Evolutionary conservation across 192 early-diverging fungal genomes (phyloP), one percentile per base, ranked within the genome.

Genomic region (Neocallimastix lanati): DNA sequence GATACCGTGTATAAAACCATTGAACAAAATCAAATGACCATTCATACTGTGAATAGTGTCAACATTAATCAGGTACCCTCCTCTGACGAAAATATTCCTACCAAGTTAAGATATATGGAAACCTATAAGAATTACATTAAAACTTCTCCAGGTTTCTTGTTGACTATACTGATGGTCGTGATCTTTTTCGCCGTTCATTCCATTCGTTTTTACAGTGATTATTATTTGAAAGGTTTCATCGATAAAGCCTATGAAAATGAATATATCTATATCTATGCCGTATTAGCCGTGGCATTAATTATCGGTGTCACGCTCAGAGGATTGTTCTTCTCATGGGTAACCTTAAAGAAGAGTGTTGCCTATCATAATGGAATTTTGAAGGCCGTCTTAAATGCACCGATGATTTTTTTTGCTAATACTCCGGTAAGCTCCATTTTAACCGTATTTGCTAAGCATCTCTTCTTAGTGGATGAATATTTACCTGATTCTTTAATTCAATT

Each of bases 21-120:
- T 35, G 89, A 93, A 80, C 87, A 86, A 29, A 93, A 93, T 81
- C 91, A 93, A 80, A 78, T 93, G 67, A 93, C 92, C 12, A 91
- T 93, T 29, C 92, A 93, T 82, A 87, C 88, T 4, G 79, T 77
- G 28, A 27, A 36, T 27, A 83, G 82, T 38, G 36, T 85, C 12
- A 33, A n/a, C 0, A 21, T 33, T 25, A 12, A 30, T 37, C 0
- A 4, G 0, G 6, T 1, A 11, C 16, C 16, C 11, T 9, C 33
- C 4, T 33, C 21, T 9, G 79, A 37, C 25, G 79, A 76, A n/a
- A 30, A 30, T 33, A 21, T 77, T 9, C 67, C 35, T 11, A 27
- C 78, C 4, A 76, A 76, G 16, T 76, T 79, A 25, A 30, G 16
- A 33, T 37, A 37, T 78, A 81, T 77, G 15, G 81, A 36, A 27